Percentiles rank a stretch among this genome's conserved stretches.
These are phyloP conservation scores for Gentiana macrophylla DNA, from an alignment of 257 asterid species.

Conservation along the genomic window DNA sequence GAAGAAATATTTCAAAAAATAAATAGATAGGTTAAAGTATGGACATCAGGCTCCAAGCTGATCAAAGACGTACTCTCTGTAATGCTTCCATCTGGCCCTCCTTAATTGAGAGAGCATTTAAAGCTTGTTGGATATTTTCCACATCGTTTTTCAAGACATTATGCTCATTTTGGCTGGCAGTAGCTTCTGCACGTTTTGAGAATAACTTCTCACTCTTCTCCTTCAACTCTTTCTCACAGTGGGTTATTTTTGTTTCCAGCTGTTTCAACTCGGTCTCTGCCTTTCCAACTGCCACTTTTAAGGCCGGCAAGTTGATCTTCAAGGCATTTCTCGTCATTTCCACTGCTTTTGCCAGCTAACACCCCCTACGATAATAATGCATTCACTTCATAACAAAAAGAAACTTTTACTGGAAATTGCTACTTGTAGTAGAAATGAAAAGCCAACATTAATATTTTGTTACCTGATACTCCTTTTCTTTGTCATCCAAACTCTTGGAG, in stretches of 20 bases:
- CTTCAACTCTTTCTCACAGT: slow-evolving; percentile 71
- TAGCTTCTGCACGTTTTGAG: slow-evolving; percentile 73
- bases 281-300: slow-evolving; percentile 74
- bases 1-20: no score
- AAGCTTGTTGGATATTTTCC: slow-evolving; percentile 46
- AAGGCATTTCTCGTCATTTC: slow-evolving; percentile 95
- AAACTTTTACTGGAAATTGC: no score
- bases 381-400: slow-evolving; percentile 3
- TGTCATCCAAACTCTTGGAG: slow-evolving; percentile 70
- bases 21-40: not conserved
- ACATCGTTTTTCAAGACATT: slow-evolving; percentile 48
- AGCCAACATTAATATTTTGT: slow-evolving; percentile 4
- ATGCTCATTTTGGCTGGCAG: slow-evolving; percentile 61
- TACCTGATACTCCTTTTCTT: slow-evolving; percentile 92
- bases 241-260: slow-evolving; percentile 73
- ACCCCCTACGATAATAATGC: slow-evolving; percentile 52
- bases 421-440: not conserved
- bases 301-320: slow-evolving; percentile 95
- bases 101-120: slow-evolving; percentile 62
- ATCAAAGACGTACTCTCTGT: slow-evolving; percentile 47
- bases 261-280: slow-evolving; percentile 94
- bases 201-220: slow-evolving; percentile 51
- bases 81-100: slow-evolving; percentile 78
- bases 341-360: slow-evolving; percentile 89
- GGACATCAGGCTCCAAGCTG: slow-evolving; percentile 12